phyloP scores from a whole-genome alignment of 2,329 filamentous ascomycete genomes.

The Paraconiothyrium sp. region DNA sequence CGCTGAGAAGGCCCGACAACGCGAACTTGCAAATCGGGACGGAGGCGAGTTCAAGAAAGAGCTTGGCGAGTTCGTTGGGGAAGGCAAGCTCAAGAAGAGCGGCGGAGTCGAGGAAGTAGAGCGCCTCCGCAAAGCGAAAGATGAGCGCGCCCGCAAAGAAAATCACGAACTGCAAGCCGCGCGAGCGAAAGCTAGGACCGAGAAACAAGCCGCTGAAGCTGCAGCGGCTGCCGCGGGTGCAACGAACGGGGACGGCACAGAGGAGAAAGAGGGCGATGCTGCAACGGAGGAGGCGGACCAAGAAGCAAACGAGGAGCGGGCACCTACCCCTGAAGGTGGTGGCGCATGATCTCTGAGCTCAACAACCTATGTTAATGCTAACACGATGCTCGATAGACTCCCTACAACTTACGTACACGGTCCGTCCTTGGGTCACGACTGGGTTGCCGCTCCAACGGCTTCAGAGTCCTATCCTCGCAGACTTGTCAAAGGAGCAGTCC shows the following conservation, averaged over 20 bases:
- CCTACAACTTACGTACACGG: conserved; percentile 30
- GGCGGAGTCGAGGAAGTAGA: conserved; percentile 96
- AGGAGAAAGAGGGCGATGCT: conserved; percentile 36
- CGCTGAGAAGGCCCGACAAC: conserved; percentile 90
- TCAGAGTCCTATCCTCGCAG: conserved; percentile 17
- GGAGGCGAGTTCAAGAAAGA: conserved; percentile 86
- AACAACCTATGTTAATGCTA: conserved; percentile 33
- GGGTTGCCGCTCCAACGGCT: conserved; percentile 28
- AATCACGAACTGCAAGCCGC: conserved; percentile 66
- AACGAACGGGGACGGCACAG: conserved; percentile 26
- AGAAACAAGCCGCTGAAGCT: conserved; percentile 53
- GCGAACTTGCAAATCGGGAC: conserved; percentile 80
- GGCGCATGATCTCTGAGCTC: conserved; percentile 40
- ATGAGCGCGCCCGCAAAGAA: conserved; percentile 85
- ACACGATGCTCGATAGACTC: conserved; percentile 31
- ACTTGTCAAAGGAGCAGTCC: neutral
- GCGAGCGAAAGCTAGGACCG: conserved; percentile 55
- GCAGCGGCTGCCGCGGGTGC: conserved; percentile 40
- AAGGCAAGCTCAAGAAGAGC: conserved; percentile 93
- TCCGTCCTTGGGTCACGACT: conserved; percentile 43
- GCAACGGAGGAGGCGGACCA: conserved; percentile 28
- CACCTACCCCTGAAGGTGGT: conserved; percentile 44
- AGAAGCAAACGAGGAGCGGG: conserved; percentile 42
- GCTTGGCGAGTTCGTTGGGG: conserved; percentile 82
- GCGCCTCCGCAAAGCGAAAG: conserved; percentile 81